Conservation (phyloP, 129 eudicot genomes). For the Lactuca sativa region DNA sequence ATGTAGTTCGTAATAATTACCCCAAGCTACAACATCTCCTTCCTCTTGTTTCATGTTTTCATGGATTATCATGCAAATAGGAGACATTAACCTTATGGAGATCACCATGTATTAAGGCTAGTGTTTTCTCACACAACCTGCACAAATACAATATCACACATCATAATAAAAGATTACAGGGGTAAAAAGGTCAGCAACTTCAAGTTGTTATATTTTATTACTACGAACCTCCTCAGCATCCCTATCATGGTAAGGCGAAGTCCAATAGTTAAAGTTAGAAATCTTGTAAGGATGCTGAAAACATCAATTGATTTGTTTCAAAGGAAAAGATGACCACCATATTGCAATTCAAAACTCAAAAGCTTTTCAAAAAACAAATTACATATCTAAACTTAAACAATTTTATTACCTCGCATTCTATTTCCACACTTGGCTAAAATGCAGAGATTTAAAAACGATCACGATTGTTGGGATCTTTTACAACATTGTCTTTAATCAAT, state of each 20-base stretch:
- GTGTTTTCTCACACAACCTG: constrained; percentile 78
- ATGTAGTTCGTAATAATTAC: too few species aligned
- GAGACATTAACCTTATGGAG: constrained; percentile 33
- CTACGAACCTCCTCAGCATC: constrained; percentile 75
- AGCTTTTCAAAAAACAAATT: too few species aligned
- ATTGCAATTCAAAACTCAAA: too few species aligned
- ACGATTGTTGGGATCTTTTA: constrained; percentile 45
- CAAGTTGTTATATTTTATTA: constrained; percentile 59
- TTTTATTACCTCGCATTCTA: too few species aligned
- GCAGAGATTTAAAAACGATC: too few species aligned
- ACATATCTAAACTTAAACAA: too few species aligned
- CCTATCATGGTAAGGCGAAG: constrained; percentile 67
- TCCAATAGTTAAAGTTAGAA: constrained; percentile 60
- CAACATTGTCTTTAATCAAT: constrained; percentile 84
- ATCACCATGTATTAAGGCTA: constrained; percentile 78
- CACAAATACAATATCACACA: not conserved
- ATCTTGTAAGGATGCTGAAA: constrained; percentile 84
- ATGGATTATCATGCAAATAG: too few species aligned
- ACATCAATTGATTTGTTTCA: constrained; percentile 43
- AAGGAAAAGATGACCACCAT: too few species aligned
- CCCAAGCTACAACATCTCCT: too few species aligned
- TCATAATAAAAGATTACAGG: not conserved
- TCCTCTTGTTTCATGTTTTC: too few species aligned
- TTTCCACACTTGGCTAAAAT: too few species aligned
- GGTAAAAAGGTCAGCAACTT: constrained; percentile 50